phyloP scores from a whole-genome alignment of 805 yeast genomes.

The Candida odintsovae region DNA sequence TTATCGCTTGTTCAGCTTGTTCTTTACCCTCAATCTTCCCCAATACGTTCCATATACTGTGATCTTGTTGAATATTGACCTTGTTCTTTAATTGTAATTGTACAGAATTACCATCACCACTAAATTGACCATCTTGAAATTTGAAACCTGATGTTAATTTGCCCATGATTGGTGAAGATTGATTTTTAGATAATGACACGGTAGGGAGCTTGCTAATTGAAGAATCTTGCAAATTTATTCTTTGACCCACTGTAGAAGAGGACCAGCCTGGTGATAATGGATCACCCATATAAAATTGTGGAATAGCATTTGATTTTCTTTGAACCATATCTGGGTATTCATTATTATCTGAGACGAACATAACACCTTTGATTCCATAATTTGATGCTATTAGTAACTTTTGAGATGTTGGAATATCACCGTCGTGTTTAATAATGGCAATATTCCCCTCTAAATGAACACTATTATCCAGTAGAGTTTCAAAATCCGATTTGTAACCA shows the following conservation, averaged over 20 bases:
- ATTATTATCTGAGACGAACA: slow-evolving; percentile 48
- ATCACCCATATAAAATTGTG: slow-evolving; percentile 69
- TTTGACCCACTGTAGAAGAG: slow-evolving; percentile 33
- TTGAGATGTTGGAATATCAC: slow-evolving; percentile 41
- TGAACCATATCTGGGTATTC: slow-evolving; percentile 28
- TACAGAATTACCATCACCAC: slow-evolving; percentile 20
- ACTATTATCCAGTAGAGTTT: slow-evolving; percentile 29
- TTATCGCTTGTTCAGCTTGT: slow-evolving; percentile 63
- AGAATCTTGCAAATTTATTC: slow-evolving; percentile 40
- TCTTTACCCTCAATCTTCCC: slow-evolving; percentile 79
- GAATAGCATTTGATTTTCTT: slow-evolving; percentile 45
- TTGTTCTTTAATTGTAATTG: slow-evolving; percentile 18
- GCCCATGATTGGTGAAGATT: slow-evolving; percentile 41
- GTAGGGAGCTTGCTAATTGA: slow-evolving; percentile 65
- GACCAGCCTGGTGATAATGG: slow-evolving; percentile 76
- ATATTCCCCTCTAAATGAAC: slow-evolving; percentile 44
- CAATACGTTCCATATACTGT: slow-evolving; percentile 71
- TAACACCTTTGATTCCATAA: slow-evolving; percentile 55
- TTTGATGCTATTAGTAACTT: slow-evolving; percentile 51
- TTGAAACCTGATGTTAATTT: slow-evolving; percentile 7
- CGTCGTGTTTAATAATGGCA: slow-evolving; percentile 59
- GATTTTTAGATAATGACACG: slow-evolving; percentile 71
- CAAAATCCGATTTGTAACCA: slow-evolving; percentile 56
- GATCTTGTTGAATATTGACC: slow-evolving; percentile 32
- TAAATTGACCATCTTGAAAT: slow-evolving; percentile 13